Conservation (phyloP, 2,329 filamentous ascomycete genomes). For the Monilinia fructicola region DNA sequence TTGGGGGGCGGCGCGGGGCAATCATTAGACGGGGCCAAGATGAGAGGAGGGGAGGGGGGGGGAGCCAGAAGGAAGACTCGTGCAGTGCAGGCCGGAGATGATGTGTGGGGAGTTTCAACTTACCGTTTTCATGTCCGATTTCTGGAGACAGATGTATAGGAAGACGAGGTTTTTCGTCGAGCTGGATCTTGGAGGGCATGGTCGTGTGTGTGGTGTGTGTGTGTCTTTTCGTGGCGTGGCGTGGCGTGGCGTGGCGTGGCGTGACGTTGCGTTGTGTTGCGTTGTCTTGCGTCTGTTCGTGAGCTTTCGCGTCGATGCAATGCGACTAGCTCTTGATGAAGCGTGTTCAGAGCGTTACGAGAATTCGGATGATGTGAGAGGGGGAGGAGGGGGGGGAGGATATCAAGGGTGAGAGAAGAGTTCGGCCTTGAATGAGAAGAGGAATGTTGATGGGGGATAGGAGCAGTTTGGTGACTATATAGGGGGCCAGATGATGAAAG, state of each 20-base stretch:
- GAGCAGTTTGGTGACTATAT: slow-evolving; percentile 1
- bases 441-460: not conserved
- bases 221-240: too few relatives aligned
- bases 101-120: too few relatives aligned
- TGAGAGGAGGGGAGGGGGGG: not conserved
- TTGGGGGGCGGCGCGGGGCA: slow-evolving; percentile 19
- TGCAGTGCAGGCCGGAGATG: too few relatives aligned
- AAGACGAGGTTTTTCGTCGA: slow-evolving; percentile 46
- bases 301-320: not conserved
- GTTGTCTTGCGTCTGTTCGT: not conserved
- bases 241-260: too few relatives aligned
- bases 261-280: not conserved
- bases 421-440: not conserved
- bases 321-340: not conserved
- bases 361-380: not conserved
- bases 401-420: not conserved
- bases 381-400: too few relatives aligned
- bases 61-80: not conserved
- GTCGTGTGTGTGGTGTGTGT: too few relatives aligned
- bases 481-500: slow-evolving; percentile 4
- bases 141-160: slow-evolving; percentile 45
- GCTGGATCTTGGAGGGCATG: slow-evolving; percentile 44
- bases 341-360: too few relatives aligned
- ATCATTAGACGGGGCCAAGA: slow-evolving; percentile 8
- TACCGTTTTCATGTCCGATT: slow-evolving; percentile 44